Evolutionary conservation across 352 stramenopile genomes (phyloP).

Genomic region (Pythium brachiatum): DNA sequence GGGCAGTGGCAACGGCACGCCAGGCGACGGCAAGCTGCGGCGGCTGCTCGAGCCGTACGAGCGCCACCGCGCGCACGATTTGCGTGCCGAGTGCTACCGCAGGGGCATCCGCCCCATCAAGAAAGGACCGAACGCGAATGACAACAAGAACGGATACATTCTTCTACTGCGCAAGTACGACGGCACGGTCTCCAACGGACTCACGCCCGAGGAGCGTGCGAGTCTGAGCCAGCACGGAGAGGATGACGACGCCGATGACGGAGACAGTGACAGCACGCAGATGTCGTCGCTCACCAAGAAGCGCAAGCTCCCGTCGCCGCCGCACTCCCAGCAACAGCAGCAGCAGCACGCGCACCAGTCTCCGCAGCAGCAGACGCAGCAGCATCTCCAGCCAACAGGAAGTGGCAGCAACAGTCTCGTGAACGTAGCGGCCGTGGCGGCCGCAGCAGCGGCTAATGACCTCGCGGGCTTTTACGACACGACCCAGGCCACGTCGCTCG

Average conservation of each 20-base stretch:
- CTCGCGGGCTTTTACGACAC: slow-evolving; percentile 66
- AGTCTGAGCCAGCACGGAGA: slow-evolving; percentile 23
- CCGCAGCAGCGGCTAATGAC: slow-evolving; percentile 25
- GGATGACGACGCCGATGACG: slow-evolving; percentile 27
- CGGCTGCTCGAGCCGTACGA: slow-evolving; percentile 71
- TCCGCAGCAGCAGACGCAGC: slow-evolving; percentile 9
- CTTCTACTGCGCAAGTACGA: slow-evolving; percentile 63
- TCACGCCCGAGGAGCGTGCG: slow-evolving; percentile 15
- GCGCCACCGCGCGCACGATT: slow-evolving; percentile 64
- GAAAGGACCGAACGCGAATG: slow-evolving; percentile 79
- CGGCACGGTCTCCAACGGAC: slow-evolving; percentile 24
- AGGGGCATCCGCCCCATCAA: slow-evolving; percentile 74
- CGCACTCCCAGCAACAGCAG: slow-evolving; percentile 11
- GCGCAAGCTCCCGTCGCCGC: slow-evolving; percentile 40
- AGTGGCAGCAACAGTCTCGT: neutral
- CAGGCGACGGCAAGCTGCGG: slow-evolving; percentile 29
- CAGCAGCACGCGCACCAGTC: neutral
- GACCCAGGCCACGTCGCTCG: slow-evolving; percentile 31
- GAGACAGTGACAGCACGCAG: slow-evolving; percentile 25
- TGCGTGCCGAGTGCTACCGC: slow-evolving; percentile 79
- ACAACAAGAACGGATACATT: slow-evolving; percentile 85
- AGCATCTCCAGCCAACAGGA: slow-evolving; percentile 18
- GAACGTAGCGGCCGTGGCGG: slow-evolving; percentile 8
- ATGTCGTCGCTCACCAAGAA: slow-evolving; percentile 39
- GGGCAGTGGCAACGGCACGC: slow-evolving; percentile 6